phyloP scores from a whole-genome alignment of 495 filamentous ascomycete genomes.

The Aspergillus avenaceus region DNA sequence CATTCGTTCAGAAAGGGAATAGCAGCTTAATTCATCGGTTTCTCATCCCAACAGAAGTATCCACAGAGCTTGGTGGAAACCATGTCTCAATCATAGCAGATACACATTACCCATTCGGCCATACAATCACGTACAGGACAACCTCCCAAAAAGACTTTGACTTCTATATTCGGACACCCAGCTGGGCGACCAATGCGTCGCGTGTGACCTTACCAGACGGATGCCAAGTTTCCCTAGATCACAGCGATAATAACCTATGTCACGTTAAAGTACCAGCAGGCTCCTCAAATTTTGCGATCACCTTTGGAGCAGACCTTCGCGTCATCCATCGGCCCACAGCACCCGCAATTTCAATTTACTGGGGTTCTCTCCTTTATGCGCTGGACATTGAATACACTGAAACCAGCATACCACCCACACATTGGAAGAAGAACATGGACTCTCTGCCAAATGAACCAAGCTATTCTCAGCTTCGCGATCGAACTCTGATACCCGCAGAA shows the following conservation, averaged over 20 bases:
- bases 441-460: neutral
- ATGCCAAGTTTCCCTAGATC: neutral
- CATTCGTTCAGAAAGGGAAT: slow-evolving; percentile 8
- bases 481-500: neutral
- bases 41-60: slow-evolving; percentile 11
- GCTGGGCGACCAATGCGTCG: neutral
- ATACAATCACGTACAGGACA: neutral
- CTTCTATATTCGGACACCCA: neutral
- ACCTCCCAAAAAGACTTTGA: slow-evolving; percentile 3
- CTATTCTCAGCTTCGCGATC: neutral
- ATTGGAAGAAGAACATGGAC: slow-evolving; percentile 1
- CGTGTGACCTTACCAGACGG: neutral
- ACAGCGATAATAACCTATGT: neutral
- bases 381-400: slow-evolving; percentile 36
- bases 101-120: neutral
- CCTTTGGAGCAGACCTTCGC: slow-evolving; percentile 17
- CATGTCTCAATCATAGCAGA: neutral
- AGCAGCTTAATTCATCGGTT: slow-evolving; percentile 18
- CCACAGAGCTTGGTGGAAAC: neutral
- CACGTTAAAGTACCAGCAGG: neutral
- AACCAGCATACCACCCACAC: slow-evolving; percentile 1
- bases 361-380: slow-evolving; percentile 53
- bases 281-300: slow-evolving; percentile 11
- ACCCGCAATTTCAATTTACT: slow-evolving; percentile 45
- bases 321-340: slow-evolving; percentile 42